phyloP scores from a whole-genome alignment of 805 yeast species.

The Alloascoidea africana region DNA sequence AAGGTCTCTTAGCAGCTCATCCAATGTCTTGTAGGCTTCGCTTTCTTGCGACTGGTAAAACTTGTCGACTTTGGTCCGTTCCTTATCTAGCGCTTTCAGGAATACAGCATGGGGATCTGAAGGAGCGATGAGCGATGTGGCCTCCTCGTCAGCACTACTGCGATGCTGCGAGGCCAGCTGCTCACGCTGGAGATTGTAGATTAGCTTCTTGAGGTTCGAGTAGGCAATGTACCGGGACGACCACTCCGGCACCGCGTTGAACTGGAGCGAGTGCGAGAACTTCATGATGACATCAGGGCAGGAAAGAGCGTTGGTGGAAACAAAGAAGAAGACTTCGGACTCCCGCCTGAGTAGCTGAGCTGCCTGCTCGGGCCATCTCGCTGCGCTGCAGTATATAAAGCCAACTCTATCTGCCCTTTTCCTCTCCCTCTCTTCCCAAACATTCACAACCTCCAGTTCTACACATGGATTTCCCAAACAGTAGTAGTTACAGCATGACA shows the following conservation, averaged over 20 bases:
- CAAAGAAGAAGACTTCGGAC: too few relatives aligned
- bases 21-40: conserved; percentile 35
- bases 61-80: conserved; percentile 56
- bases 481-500: conserved; percentile 14
- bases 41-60: conserved; percentile 60
- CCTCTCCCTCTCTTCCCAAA: too few relatives aligned
- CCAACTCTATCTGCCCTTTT: too few relatives aligned
- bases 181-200: conserved; percentile 71
- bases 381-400: too few relatives aligned
- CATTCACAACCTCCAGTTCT: too few relatives aligned
- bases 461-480: conserved; percentile 14
- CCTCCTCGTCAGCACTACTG: conserved; percentile 12
- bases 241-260: conserved; percentile 98
- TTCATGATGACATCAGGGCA: conserved; percentile 43
- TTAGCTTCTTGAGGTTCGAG: conserved; percentile 71
- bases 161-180: conserved; percentile 14
- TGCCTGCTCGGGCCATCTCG: too few relatives aligned
- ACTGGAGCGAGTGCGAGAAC: conserved; percentile 88
- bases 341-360: too few relatives aligned
- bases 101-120: conserved; percentile 42
- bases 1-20: conserved; percentile 44
- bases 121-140: conserved; percentile 13
- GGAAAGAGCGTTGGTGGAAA: too few relatives aligned
- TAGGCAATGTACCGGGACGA: conserved; percentile 83
- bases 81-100: conserved; percentile 58